Conservation (phyloP, 768 basidiomycete genomes). For the Collybia sordida region DNA sequence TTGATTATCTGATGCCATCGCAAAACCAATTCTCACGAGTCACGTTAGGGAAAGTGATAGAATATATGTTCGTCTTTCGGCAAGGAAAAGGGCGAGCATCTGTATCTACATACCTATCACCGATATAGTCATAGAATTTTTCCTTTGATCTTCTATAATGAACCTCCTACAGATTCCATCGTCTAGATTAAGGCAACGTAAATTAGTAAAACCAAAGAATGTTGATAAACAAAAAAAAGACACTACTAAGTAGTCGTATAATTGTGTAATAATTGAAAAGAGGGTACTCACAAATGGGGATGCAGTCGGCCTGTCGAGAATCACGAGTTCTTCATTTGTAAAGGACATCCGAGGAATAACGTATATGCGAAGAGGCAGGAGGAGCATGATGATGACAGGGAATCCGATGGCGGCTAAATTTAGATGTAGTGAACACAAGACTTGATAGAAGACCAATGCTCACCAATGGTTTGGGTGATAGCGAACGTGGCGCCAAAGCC, state of each 20-base stretch:
- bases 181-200: slow-evolving; percentile 22
- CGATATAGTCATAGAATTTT: no score
- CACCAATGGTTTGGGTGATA: slow-evolving; percentile 87
- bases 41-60: no score
- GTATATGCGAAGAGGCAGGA: slow-evolving; percentile 73
- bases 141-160: slow-evolving; percentile 9
- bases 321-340: slow-evolving; percentile 71
- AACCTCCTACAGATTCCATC: slow-evolving; percentile 35
- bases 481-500: slow-evolving; percentile 90
- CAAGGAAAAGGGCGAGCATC: no score
- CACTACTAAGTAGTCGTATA: neutral
- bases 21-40: no score
- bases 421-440: slow-evolving; percentile 1
- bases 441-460: slow-evolving; percentile 19
- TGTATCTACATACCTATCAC: no score
- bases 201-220: neutral
- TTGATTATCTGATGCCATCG: no score
- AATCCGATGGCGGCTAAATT: slow-evolving; percentile 82
- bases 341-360: slow-evolving; percentile 78
- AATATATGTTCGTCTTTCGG: no score
- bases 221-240: neutral
- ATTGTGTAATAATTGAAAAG: slow-evolving; percentile 20
- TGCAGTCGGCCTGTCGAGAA: slow-evolving; percentile 89
- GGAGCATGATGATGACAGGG: slow-evolving; percentile 81
- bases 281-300: slow-evolving; percentile 71